Conservation (phyloP, 768 basidiomycete species). For the Suillus sp. region DNA sequence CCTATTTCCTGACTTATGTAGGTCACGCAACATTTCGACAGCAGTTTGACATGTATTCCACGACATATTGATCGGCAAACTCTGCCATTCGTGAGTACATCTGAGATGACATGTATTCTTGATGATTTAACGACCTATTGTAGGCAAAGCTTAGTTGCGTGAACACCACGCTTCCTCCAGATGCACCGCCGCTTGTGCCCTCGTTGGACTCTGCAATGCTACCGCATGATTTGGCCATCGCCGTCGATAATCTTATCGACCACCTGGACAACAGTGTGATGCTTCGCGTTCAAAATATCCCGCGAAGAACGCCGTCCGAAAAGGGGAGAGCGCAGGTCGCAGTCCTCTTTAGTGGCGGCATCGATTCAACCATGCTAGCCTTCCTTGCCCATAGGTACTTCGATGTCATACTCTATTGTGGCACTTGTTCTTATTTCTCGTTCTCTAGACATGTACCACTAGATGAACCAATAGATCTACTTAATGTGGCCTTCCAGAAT, state of each 20-base stretch:
- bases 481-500: slow-evolving; percentile 96
- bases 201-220: slow-evolving; percentile 40
- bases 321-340: slow-evolving; percentile 62
- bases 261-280: slow-evolving; percentile 68
- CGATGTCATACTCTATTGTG: background rate
- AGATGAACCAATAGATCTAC: slow-evolving; percentile 84
- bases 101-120: background rate
- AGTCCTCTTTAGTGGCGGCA: slow-evolving; percentile 93
- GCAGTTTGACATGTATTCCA: slow-evolving; percentile 23
- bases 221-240: slow-evolving; percentile 42
- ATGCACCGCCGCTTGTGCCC: slow-evolving; percentile 34
- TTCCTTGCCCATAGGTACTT: slow-evolving; percentile 75
- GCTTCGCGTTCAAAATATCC: slow-evolving; percentile 70
- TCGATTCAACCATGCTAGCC: slow-evolving; percentile 87
- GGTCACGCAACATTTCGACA: slow-evolving; percentile 26
- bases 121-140: background rate
- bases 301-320: slow-evolving; percentile 40
- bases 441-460: slow-evolving; percentile 63
- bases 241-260: slow-evolving; percentile 53
- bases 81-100: slow-evolving; percentile 27
- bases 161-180: slow-evolving; percentile 50
- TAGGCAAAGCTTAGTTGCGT: slow-evolving; percentile 51
- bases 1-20: slow-evolving; percentile 17
- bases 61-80: slow-evolving; percentile 20
- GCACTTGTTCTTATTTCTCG: slow-evolving; percentile 1